Evolutionary conservation across 768 basidiomycete genomes (phyloP).

Genomic region (Boletus rubescentipes): DNA sequence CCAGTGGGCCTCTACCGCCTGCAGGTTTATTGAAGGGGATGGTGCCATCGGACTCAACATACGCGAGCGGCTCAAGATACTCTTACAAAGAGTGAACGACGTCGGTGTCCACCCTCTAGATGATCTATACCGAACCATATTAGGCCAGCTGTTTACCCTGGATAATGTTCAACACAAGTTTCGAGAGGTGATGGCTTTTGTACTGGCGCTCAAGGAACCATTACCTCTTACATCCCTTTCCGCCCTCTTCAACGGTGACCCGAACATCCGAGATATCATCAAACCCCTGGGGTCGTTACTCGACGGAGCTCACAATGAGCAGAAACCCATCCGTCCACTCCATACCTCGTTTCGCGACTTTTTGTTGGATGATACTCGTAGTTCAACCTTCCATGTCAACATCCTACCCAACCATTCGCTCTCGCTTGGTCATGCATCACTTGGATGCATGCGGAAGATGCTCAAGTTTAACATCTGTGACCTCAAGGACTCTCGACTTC

Average conservation of each 20-base stretch:
- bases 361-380: slow-evolving; percentile 23
- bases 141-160: slow-evolving; percentile 13
- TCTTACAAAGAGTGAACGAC: slow-evolving; percentile 1
- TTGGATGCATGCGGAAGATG: slow-evolving; percentile 31
- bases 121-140: slow-evolving; percentile 20
- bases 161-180: slow-evolving; percentile 8
- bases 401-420: slow-evolving; percentile 14
- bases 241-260: slow-evolving; percentile 10
- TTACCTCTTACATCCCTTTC: slow-evolving; percentile 15
- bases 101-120: slow-evolving; percentile 13
- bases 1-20: slow-evolving; percentile 35
- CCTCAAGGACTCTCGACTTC: slow-evolving; percentile 34
- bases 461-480: slow-evolving; percentile 42
- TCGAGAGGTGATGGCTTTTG: slow-evolving; percentile 21
- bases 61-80: slow-evolving; percentile 13
- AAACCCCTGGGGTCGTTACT: slow-evolving; percentile 23
- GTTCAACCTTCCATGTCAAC: slow-evolving; percentile 20
- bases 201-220: slow-evolving; percentile 20
- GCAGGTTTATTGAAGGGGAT: slow-evolving; percentile 25
- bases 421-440: slow-evolving; percentile 25
- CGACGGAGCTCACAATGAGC: slow-evolving; percentile 14
- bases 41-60: slow-evolving; percentile 12
- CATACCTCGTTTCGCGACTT: slow-evolving; percentile 39
- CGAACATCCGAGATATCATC: slow-evolving; percentile 16
- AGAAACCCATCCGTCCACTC: slow-evolving; percentile 27